These are phyloP conservation scores for Cytospora piceicola DNA, from an alignment of 2,329 filamentous ascomycete genomes.

Conservation along the genomic window DNA sequence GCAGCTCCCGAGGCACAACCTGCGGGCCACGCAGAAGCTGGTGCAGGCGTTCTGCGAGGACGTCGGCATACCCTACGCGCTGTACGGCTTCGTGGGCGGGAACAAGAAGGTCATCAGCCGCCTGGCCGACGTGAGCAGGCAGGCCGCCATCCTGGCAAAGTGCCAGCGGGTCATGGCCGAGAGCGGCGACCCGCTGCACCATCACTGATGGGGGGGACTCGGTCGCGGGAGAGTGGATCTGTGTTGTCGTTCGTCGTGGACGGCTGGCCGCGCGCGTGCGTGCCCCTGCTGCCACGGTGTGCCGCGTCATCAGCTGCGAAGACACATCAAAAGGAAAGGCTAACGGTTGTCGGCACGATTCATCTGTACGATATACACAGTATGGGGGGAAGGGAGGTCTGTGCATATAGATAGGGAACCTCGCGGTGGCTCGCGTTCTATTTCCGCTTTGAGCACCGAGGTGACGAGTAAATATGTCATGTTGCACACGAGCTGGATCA, in stretches of 20 bases:
- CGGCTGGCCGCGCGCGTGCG: background rate
- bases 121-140: conserved; percentile 77
- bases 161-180: conserved; percentile 62
- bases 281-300: background rate
- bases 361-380: background rate
- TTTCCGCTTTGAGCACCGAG: background rate
- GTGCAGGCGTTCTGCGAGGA: conserved; percentile 83
- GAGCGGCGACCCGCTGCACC: conserved; percentile 37
- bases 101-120: conserved; percentile 80
- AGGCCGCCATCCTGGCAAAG: conserved; percentile 76
- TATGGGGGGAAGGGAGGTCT: background rate
- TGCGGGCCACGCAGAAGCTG: conserved; percentile 73
- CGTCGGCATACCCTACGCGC: conserved; percentile 80
- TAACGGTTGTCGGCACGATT: background rate
- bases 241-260: background rate
- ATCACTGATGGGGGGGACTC: conserved; percentile 20
- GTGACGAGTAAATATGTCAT: background rate
- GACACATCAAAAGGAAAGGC: background rate
- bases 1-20: conserved; percentile 81
- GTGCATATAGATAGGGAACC: background rate
- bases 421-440: background rate
- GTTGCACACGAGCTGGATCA: background rate
- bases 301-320: background rate
- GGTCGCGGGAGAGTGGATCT: background rate
- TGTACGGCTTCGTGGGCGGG: conserved; percentile 83